phyloP scores from a whole-genome alignment of 164 flowering plant species.

The Nelumbo lutea region DNA sequence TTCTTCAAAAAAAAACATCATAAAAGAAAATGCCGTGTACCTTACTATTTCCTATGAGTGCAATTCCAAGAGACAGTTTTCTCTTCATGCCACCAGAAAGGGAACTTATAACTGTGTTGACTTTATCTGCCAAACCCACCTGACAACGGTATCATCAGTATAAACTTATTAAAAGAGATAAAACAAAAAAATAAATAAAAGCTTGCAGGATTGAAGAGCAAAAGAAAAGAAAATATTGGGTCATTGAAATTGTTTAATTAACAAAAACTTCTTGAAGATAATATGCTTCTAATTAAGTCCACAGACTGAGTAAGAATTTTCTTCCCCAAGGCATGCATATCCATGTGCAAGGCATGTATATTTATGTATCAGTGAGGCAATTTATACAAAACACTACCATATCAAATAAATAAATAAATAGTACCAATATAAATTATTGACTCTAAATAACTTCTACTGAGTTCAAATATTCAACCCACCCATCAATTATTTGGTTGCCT shows the following conservation, averaged over 20 bases:
- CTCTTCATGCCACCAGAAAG: constrained; percentile 99
- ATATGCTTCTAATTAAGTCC: not conserved
- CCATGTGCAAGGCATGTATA: too few species aligned
- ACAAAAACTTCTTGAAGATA: not conserved
- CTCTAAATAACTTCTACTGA: too few species aligned
- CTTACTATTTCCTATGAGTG: constrained; percentile 94
- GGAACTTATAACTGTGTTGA: constrained; percentile 57
- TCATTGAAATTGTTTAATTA: not conserved
- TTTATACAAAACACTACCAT: too few species aligned
- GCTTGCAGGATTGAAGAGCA: not conserved
- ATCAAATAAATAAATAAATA: too few species aligned
- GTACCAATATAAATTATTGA: too few species aligned
- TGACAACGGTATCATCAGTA: constrained; percentile 21
- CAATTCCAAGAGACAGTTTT: constrained; percentile 92
- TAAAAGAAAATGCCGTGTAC: constrained; percentile 27
- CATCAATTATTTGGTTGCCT: too few species aligned
- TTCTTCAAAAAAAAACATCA: too few species aligned
- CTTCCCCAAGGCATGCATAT: too few species aligned
- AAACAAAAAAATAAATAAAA: not conserved
- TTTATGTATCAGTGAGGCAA: too few species aligned
- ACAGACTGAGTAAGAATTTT: not conserved
- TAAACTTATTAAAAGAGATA: not conserved
- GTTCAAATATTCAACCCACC: too few species aligned
- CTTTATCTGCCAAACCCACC: constrained; percentile 93
- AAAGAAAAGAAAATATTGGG: not conserved